These are phyloP conservation scores for Fusarium falciforme DNA, from an alignment of 2,329 filamentous ascomycete genomes.

Conservation along the genomic window DNA sequence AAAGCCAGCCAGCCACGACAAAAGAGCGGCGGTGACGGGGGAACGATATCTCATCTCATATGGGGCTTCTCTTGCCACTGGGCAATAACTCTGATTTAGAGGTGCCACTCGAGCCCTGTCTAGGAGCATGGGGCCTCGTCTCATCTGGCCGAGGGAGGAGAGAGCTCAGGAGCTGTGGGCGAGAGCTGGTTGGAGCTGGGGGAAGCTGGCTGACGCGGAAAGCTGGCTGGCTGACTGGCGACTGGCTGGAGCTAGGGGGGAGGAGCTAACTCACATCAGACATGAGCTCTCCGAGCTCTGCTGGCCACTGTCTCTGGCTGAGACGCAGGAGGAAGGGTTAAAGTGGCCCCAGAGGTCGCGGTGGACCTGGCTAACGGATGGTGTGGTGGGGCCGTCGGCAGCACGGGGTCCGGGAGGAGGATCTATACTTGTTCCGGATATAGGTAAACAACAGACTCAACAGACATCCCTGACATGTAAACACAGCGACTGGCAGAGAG, in stretches of 20 bases:
- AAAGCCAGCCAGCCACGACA: constrained; percentile 25
- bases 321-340: constrained; percentile 42
- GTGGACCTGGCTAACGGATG: constrained; percentile 19
- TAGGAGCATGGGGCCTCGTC: constrained; percentile 35
- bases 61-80: constrained; percentile 27
- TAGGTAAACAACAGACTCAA: constrained; percentile 43
- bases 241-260: constrained; percentile 38
- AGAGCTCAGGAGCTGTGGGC: constrained; percentile 31
- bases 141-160: constrained; percentile 30
- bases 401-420: constrained; percentile 12
- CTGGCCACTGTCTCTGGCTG: constrained; percentile 33
- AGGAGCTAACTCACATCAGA: constrained; percentile 27
- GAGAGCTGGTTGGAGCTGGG: constrained; percentile 32
- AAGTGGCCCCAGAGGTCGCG: constrained; percentile 18
- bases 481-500: constrained; percentile 41
- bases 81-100: constrained; percentile 21
- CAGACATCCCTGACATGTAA: constrained; percentile 32
- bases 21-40: constrained; percentile 27
- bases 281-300: constrained; percentile 37
- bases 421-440: constrained; percentile 30
- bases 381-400: constrained; percentile 21
- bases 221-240: constrained; percentile 22
- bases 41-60: constrained; percentile 31
- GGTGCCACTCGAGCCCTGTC: constrained; percentile 17
- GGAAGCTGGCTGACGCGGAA: constrained; percentile 31